Percentiles rank a stretch among this genome's conserved stretches.
Conservation (phyloP, 108 stramenopile species). For the Cyclotella cryptica region DNA sequence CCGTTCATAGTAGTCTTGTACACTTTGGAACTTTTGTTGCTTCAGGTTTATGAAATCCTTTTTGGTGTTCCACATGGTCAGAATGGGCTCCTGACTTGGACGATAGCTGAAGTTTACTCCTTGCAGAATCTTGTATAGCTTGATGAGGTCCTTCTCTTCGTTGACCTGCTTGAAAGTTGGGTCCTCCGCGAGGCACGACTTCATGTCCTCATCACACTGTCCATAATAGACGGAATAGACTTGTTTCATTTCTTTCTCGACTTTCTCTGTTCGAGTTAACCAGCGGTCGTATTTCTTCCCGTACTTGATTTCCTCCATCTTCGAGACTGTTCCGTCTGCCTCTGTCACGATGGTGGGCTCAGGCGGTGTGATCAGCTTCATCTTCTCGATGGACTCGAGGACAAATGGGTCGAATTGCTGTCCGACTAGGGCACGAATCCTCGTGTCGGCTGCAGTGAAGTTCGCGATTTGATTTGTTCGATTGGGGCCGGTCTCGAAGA, state of each 20-base stretch:
- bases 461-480: too few species aligned
- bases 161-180: not conserved
- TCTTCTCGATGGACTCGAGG: too few species aligned
- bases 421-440: too few species aligned
- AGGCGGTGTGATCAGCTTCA: too few species aligned
- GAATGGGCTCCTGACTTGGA: not conserved
- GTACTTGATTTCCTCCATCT: conserved; percentile 8
- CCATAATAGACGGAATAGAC: not conserved
- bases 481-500: too few species aligned
- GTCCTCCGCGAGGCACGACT: not conserved
- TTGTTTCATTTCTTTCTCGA: not conserved
- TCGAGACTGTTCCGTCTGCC: too few species aligned
- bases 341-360: too few species aligned
- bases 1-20: not conserved
- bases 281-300: not conserved
- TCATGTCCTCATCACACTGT: conserved; percentile 12
- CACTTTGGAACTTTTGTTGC: not conserved
- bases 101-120: not conserved
- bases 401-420: too few species aligned
- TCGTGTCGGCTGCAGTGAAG: too few species aligned
- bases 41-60: not conserved
- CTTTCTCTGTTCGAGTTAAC: not conserved
- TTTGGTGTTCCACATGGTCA: not conserved
- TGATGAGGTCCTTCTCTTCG: conserved; percentile 5
- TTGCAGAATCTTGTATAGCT: not conserved